phyloP scores from a whole-genome alignment of 306 rosid species.

The Parietaria judaica region DNA sequence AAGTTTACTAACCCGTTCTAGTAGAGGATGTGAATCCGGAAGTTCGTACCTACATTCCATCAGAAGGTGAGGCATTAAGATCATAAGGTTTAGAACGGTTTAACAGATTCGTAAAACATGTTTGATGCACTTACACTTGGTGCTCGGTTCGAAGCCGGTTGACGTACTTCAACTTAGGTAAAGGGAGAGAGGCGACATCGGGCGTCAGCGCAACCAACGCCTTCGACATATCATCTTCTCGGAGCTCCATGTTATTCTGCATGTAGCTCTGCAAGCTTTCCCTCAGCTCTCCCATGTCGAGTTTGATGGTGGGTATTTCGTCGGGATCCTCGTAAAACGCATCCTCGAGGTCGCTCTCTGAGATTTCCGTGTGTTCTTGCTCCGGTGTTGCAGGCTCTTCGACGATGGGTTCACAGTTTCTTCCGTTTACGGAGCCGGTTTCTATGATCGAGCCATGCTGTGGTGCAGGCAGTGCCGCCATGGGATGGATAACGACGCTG shows the following conservation, averaged over 20 bases:
- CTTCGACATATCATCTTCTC: conserved; percentile 62
- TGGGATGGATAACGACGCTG: conserved; percentile 25
- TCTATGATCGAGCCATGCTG: conserved; percentile 27
- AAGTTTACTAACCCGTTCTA: conserved; percentile 52
- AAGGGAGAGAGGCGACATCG: conserved; percentile 53
- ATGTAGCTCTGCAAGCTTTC: conserved; percentile 30
- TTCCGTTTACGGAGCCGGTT: conserved; percentile 17
- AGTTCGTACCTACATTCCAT: conserved; percentile 77
- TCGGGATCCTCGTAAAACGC: conserved; percentile 50
- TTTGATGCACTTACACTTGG: conserved; percentile 58
- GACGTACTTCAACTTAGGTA: conserved; percentile 68
- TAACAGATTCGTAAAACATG: no score
- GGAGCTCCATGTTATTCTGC: conserved; percentile 43
- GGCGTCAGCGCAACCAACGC: conserved; percentile 70
- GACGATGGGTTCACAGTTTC: conserved; percentile 69
- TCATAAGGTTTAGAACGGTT: not conserved
- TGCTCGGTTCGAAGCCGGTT: conserved; percentile 91
- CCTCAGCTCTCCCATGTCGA: conserved; percentile 37
- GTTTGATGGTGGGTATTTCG: conserved; percentile 47
- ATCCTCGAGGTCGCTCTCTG: conserved; percentile 79
- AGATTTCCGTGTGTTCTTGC: conserved; percentile 36
- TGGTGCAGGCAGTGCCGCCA: conserved; percentile 44
- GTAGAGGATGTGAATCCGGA: conserved; percentile 90
- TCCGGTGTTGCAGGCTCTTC: conserved; percentile 90
- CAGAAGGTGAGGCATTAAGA: conserved; percentile 15